Base-by-base conservation (phyloP, 805 yeast genomes). In the Metschnikowia lunata region DNA sequence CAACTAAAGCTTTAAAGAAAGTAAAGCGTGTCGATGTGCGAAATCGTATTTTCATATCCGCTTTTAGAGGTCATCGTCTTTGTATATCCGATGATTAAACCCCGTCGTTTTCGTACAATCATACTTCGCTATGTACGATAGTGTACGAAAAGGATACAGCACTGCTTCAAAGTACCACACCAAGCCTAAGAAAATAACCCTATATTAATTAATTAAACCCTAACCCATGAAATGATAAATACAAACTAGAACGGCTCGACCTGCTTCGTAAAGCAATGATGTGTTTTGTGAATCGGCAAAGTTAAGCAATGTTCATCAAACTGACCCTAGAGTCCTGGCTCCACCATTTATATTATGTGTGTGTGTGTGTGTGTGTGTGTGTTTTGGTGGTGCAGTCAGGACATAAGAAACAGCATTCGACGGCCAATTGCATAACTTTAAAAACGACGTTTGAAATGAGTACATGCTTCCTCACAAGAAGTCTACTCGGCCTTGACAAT, bases 341-440 rank as follows among this genome's bases (percentile, higher is more conserved):
- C 15, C 13, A 8, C 34, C 34, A 12, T 31, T 7, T 12, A n/a
- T 13, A n/a, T 11, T 10, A 13, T 30, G 14, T 30, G n/a, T 12
- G 10, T 37, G 42, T 39, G 36, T 39, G 42, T 39, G 42, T 37
- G 40, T 37, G 40, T 37, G 29, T 39, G 36, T 39, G 40, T 37
- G 26, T n/a, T 12, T 14, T 14, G 12, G 10, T 15, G 11, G 10
- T 14, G 12, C 15, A 11, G n/a, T 10, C 5, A 10, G 18, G 12
- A 26, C 40, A 37, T 11, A 30, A 6, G 26, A 8, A n/a, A n/a
- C 7, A 12, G 14, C 13, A 15, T 31, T 8, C 4, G 15, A 8
- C 9, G 34, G 7, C 14, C 13, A 8, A 6, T 8, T 31, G 13
- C 15, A 13, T 9, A 13, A 31, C 34, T 6, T 10, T 29, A 12